A percentile compares a stretch with the other conserved stretches of the same genome.
Evolutionary conservation across 2,329 filamentous ascomycete species (phyloP).

Genomic region (Penicillium freii): DNA sequence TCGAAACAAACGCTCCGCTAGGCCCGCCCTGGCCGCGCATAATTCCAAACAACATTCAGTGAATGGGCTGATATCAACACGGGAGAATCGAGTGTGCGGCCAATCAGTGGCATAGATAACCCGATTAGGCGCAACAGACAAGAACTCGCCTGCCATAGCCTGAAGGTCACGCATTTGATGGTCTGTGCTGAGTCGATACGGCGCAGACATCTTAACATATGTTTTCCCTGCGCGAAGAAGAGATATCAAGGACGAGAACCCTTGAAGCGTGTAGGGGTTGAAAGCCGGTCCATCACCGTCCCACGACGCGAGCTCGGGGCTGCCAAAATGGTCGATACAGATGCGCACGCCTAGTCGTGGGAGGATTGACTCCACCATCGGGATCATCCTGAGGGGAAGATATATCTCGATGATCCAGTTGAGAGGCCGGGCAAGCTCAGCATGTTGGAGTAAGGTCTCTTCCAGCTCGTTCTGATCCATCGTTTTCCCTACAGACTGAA

Average conservation of each 20-base stretch:
- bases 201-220: slow-evolving; percentile 59
- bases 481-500: slow-evolving; percentile 52
- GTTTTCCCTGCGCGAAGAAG: slow-evolving; percentile 50
- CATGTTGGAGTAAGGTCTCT: slow-evolving; percentile 48
- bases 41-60: slow-evolving; percentile 55
- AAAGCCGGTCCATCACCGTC: slow-evolving; percentile 19
- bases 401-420: slow-evolving; percentile 61
- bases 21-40: slow-evolving; percentile 47
- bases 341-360: slow-evolving; percentile 52
- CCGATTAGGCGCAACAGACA: slow-evolving; percentile 46
- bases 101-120: slow-evolving; percentile 63
- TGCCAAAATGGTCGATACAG: slow-evolving; percentile 61
- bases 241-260: slow-evolving; percentile 50
- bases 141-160: slow-evolving; percentile 50
- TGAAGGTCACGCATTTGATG: slow-evolving; percentile 48
- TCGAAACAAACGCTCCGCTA: slow-evolving; percentile 54
- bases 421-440: slow-evolving; percentile 50
- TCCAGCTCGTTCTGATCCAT: slow-evolving; percentile 45
- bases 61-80: slow-evolving; percentile 56
- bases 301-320: slow-evolving; percentile 41
- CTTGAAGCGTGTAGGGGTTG: slow-evolving; percentile 49
- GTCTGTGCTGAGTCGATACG: slow-evolving; percentile 55
- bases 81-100: slow-evolving; percentile 63
- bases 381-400: slow-evolving; percentile 52
- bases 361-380: slow-evolving; percentile 50